A percentile compares a stretch with the other conserved stretches of the same genome.
Conservation (phyloP, 2,329 filamentous ascomycete genomes). For the Ramichloridium luteum region DNA sequence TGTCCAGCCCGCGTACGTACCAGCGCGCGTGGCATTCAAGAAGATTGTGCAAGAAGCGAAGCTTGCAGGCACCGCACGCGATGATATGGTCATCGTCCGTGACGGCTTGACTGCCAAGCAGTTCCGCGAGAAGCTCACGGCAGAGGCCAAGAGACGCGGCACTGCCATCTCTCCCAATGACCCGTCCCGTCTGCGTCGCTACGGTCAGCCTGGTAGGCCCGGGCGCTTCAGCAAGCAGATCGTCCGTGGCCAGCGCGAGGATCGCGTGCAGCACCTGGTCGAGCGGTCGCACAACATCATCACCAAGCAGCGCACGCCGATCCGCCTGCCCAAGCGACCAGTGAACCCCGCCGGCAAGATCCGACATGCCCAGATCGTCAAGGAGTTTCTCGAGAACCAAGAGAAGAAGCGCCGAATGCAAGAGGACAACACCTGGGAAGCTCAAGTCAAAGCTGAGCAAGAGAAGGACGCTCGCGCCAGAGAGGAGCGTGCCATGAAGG, state of each 20-base stretch:
- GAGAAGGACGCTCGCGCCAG: constrained; percentile 7
- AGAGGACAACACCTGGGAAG: constrained; percentile 1
- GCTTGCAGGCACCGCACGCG: no score
- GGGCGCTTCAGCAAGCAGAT: not conserved
- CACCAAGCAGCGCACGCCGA: not conserved
- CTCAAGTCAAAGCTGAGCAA: constrained; percentile 6
- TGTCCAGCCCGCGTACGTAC: no score
- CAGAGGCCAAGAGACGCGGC: constrained; percentile 1
- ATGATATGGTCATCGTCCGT: not conserved
- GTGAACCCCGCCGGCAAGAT: constrained; percentile 2
- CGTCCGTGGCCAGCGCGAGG: constrained; percentile 2
- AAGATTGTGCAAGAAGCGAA: no score
- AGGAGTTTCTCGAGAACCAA: constrained; percentile 2
- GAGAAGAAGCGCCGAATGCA: constrained; percentile 6
- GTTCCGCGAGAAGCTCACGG: constrained; percentile 2
- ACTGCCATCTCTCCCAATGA: not conserved
- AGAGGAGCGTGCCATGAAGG: constrained; percentile 4
- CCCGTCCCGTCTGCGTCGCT: not conserved
- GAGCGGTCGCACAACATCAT: constrained; percentile 2
- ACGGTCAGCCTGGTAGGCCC: not conserved
- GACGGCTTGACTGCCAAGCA: not conserved
- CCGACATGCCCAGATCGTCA: constrained; percentile 3
- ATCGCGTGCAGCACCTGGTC: constrained; percentile 1
- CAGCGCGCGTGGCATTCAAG: no score
- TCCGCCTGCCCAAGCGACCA: constrained; percentile 3